Conservation (phyloP, 2,329 filamentous ascomycete genomes). For the Blastomyces silverae region DNA sequence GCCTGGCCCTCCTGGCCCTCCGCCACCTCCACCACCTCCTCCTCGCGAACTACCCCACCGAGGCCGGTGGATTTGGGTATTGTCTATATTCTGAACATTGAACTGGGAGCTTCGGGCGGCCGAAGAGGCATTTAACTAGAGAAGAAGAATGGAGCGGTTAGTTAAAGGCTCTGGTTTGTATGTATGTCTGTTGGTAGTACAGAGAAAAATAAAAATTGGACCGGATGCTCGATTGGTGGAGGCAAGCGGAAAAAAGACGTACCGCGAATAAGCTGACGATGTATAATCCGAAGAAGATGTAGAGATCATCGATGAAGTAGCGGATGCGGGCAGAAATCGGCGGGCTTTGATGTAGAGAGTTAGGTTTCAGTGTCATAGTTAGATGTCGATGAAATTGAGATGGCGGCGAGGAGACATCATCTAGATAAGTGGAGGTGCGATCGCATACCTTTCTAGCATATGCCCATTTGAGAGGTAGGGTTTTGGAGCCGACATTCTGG, state of each 20-base stretch:
- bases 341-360: conserved; percentile 30
- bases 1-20: conserved; percentile 27
- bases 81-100: conserved; percentile 35
- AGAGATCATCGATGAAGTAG: conserved; percentile 39
- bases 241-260: conserved; percentile 21
- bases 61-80: conserved; percentile 22
- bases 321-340: conserved; percentile 41
- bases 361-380: conserved; percentile 2
- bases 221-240: neutral
- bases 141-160: neutral
- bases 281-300: conserved; percentile 46
- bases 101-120: conserved; percentile 44
- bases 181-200: neutral
- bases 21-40: conserved; percentile 21
- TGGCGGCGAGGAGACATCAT: conserved; percentile 9
- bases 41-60: conserved; percentile 18
- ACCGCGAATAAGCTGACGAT: conserved; percentile 45
- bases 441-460: conserved; percentile 9
- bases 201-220: neutral
- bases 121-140: conserved; percentile 42
- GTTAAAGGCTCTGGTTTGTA: conserved; percentile 11
- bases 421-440: neutral
- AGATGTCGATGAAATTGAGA: neutral
- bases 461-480: conserved; percentile 14
- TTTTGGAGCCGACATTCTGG: conserved; percentile 31